Conservation (phyloP, 2,329 filamentous ascomycete species). For the Colletotrichum neosansevieriae region DNA sequence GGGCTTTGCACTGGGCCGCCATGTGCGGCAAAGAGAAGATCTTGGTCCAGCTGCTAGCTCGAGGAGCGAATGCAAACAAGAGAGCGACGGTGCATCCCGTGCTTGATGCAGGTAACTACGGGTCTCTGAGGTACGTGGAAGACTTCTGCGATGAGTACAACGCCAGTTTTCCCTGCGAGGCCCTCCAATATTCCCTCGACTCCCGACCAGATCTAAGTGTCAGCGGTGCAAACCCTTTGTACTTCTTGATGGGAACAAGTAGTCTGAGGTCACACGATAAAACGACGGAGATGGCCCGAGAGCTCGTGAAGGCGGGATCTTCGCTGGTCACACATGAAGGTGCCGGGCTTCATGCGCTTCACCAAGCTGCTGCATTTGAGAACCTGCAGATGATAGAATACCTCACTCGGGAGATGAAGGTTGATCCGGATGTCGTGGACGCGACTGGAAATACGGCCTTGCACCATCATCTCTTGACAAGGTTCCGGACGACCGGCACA, state of each 20-base stretch:
- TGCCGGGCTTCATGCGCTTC: conserved; percentile 23
- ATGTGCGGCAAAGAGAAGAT: conserved; percentile 17
- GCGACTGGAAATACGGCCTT: conserved; percentile 28
- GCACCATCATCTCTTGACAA: conserved; percentile 30
- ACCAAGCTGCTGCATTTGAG: conserved; percentile 30
- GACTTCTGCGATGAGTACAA: conserved; percentile 36
- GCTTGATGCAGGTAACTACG: conserved; percentile 29
- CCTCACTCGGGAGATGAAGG: not conserved
- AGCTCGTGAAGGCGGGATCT: conserved; percentile 11
- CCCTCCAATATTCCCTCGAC: conserved; percentile 19
- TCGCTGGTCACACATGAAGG: conserved; percentile 28
- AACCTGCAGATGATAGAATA: conserved; percentile 8
- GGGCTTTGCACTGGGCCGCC: conserved; percentile 37
- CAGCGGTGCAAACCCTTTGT: conserved; percentile 31
- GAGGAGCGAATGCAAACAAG: conserved; percentile 13
- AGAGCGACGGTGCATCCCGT: conserved; percentile 24
- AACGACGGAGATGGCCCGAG: conserved; percentile 5
- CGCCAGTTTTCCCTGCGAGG: conserved; percentile 33
- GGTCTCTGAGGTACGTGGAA: conserved; percentile 33
- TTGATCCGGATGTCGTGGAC: conserved; percentile 11
- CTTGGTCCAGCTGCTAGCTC: not conserved
- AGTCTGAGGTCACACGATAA: not conserved
- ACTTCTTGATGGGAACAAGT: conserved; percentile 30
- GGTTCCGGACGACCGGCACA: conserved; percentile 10
- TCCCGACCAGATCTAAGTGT: conserved; percentile 15